A percentile compares a stretch with the other conserved stretches of the same genome.
phyloP scores from a whole-genome alignment of 2,329 filamentous ascomycete species.

The Bipolaris victoriae region DNA sequence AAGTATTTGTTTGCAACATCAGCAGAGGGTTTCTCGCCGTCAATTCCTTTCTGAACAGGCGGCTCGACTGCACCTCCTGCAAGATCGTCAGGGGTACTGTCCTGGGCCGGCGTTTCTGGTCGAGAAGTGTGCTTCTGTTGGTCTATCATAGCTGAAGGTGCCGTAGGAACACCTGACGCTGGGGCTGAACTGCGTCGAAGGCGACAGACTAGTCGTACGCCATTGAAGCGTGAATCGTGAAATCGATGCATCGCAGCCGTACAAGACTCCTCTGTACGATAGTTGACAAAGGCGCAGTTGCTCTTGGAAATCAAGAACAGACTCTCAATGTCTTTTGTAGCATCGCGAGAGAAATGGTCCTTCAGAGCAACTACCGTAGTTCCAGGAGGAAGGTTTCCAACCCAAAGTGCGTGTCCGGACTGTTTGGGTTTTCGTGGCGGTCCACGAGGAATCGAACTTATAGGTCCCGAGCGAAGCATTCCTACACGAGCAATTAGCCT shows the following conservation, averaged over 20 bases:
- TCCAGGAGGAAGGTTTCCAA: constrained; percentile 88
- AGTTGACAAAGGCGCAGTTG: constrained; percentile 97
- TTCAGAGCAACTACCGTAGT: constrained; percentile 85
- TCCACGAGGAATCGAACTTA: constrained; percentile 59
- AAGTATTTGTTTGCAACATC: constrained; percentile 76
- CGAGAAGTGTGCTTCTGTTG: constrained; percentile 34
- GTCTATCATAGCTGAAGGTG: constrained; percentile 57
- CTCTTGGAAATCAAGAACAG: constrained; percentile 95
- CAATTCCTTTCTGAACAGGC: constrained; percentile 15
- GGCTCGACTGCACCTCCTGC: constrained; percentile 18
- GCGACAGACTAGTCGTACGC: constrained; percentile 83
- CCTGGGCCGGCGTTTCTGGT: constrained; percentile 32
- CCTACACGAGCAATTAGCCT: constrained; percentile 21
- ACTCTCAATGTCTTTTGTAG: constrained; percentile 77
- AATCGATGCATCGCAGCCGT: constrained; percentile 78
- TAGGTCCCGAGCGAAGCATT: constrained; percentile 28
- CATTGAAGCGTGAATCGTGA: constrained; percentile 88
- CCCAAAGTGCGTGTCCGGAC: constrained; percentile 90
- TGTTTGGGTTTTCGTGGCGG: constrained; percentile 70
- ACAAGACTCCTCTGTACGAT: constrained; percentile 79
- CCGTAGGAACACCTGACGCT: constrained; percentile 59
- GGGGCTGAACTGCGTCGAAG: constrained; percentile 66
- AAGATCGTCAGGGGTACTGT: constrained; percentile 17
- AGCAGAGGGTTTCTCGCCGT: constrained; percentile 13
- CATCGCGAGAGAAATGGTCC: constrained; percentile 83